These are phyloP conservation scores for Lactarius psammicola DNA, from an alignment of 768 basidiomycete genomes.

Conservation along the genomic window DNA sequence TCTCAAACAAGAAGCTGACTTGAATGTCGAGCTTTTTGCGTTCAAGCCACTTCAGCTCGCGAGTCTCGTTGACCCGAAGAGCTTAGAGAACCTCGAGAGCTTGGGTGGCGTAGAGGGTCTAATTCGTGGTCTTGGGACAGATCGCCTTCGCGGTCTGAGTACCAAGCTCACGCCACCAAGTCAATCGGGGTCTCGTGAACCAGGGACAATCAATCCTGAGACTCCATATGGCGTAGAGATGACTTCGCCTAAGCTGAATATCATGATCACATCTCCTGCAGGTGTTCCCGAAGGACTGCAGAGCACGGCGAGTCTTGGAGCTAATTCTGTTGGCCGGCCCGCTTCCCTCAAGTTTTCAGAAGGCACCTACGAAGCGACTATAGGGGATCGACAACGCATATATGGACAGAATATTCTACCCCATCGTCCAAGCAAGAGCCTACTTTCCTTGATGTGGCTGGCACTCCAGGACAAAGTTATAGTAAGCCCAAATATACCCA, in stretches of 20 bases:
- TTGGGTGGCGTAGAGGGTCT: conserved; percentile 75
- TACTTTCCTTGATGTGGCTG: conserved; percentile 57
- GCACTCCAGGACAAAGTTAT: conserved; percentile 63
- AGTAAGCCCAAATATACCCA: conserved; percentile 39
- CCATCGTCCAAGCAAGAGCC: conserved; percentile 45
- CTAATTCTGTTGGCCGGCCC: neutral
- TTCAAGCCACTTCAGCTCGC: conserved; percentile 77
- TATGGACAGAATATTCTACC: conserved; percentile 57
- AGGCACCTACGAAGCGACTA: conserved; percentile 36
- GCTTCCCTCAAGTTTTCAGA: neutral
- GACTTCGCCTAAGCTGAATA: conserved; percentile 34
- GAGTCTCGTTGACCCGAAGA: conserved; percentile 87
- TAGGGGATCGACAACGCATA: conserved; percentile 47
- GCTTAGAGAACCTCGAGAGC: conserved; percentile 56
- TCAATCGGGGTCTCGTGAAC: conserved; percentile 9
- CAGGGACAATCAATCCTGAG: neutral
- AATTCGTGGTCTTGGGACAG: conserved; percentile 70
- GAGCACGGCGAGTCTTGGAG: conserved; percentile 21
- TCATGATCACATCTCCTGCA: conserved; percentile 43
- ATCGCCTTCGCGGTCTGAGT: conserved; percentile 48
- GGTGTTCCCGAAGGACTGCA: conserved; percentile 31
- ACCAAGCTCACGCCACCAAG: conserved; percentile 7
- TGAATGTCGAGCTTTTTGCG: conserved; percentile 68
- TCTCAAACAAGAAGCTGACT: conserved; percentile 16
- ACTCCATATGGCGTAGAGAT: conserved; percentile 31